Evolutionary conservation across 352 stramenopile genomes (phyloP).

Genomic region (Pythium brassicae): DNA sequence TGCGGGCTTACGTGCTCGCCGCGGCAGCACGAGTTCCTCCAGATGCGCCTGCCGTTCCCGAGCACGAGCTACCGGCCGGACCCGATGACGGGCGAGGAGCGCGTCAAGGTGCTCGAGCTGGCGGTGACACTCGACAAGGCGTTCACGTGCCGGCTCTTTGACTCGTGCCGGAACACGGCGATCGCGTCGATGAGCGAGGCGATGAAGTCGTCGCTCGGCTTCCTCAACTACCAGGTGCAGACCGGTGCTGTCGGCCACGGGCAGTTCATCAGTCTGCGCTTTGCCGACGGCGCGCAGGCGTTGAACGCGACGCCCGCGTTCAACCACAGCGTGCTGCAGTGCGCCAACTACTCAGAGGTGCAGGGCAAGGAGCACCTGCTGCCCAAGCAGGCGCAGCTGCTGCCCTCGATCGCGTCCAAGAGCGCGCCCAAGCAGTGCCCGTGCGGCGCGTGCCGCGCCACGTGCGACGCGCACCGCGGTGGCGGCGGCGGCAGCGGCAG

Average conservation of each 20-base stretch:
- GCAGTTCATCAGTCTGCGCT: slow-evolving; percentile 81
- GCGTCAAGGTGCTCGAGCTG: slow-evolving; percentile 78
- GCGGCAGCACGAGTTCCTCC: slow-evolving; percentile 65
- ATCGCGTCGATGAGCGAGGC: slow-evolving; percentile 66
- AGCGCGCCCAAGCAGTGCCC: slow-evolving; percentile 64
- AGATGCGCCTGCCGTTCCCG: slow-evolving; percentile 57
- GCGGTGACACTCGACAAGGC: slow-evolving; percentile 68
- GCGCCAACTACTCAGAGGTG: slow-evolving; percentile 77
- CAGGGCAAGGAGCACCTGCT: slow-evolving; percentile 24
- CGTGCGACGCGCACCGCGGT: slow-evolving; percentile 45
- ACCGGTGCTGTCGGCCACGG: slow-evolving; percentile 83
- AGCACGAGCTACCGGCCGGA: slow-evolving; percentile 68
- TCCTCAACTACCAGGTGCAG: slow-evolving; percentile 89
- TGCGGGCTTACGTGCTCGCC: slow-evolving; percentile 84
- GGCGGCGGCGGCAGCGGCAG: slow-evolving; percentile 12
- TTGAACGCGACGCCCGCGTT: slow-evolving; percentile 20
- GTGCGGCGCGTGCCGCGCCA: slow-evolving; percentile 61
- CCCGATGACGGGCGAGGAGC: slow-evolving; percentile 66
- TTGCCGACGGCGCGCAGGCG: slow-evolving; percentile 23
- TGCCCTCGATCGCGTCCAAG: slow-evolving; percentile 57
- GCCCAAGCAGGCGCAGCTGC: slow-evolving; percentile 56
- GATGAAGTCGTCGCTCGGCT: slow-evolving; percentile 82
- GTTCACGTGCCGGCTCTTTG: slow-evolving; percentile 75
- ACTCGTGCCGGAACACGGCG: slow-evolving; percentile 83
- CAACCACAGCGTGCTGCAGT: slow-evolving; percentile 55